phyloP scores from a whole-genome alignment of 2,329 filamentous ascomycete genomes.

The Akanthomyces muscarius region DNA sequence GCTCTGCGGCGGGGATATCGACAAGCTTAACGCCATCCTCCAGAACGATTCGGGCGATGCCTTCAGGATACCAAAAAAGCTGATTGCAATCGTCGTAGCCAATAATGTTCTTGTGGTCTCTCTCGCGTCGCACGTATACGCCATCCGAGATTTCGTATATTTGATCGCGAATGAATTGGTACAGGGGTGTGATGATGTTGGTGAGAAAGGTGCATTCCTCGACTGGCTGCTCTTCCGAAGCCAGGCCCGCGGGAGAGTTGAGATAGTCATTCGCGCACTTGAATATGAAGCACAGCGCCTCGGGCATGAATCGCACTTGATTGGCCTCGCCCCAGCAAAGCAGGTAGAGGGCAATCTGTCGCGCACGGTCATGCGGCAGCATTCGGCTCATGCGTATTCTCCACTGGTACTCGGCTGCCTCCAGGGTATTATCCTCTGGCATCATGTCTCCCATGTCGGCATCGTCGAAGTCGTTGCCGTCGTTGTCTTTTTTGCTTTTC shows the following conservation, averaged over 20 bases:
- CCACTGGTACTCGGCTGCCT: slow-evolving; percentile 96
- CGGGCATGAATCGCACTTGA: slow-evolving; percentile 96
- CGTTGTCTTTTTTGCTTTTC: slow-evolving; percentile 63
- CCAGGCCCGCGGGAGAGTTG: slow-evolving; percentile 67
- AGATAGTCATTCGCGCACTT: slow-evolving; percentile 98
- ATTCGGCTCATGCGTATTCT: slow-evolving; percentile 99
- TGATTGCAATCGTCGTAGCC: slow-evolving; percentile 99
- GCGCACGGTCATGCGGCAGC: slow-evolving; percentile 94
- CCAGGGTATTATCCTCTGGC: slow-evolving; percentile 83
- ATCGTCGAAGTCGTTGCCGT: slow-evolving; percentile 44
- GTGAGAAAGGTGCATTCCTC: slow-evolving; percentile 96
- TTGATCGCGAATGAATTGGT: slow-evolving; percentile 91
- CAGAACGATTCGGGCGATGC: slow-evolving; percentile 88
- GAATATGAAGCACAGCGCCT: slow-evolving; percentile 97
- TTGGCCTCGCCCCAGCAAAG: slow-evolving; percentile 98
- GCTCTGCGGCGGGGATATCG: slow-evolving; percentile 81
- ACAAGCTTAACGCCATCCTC: slow-evolving; percentile 92
- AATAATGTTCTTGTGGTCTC: slow-evolving; percentile 87
- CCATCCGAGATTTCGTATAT: slow-evolving; percentile 96
- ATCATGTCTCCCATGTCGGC: slow-evolving; percentile 60
- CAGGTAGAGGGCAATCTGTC: slow-evolving; percentile 87
- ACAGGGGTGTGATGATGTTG: slow-evolving; percentile 89
- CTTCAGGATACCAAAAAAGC: slow-evolving; percentile 99
- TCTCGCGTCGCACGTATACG: slow-evolving; percentile 92
- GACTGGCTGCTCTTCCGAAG: background rate